Evolutionary conservation across 2,329 filamentous ascomycete genomes (phyloP).

Genomic region (Sporothrix schenckii): DNA sequence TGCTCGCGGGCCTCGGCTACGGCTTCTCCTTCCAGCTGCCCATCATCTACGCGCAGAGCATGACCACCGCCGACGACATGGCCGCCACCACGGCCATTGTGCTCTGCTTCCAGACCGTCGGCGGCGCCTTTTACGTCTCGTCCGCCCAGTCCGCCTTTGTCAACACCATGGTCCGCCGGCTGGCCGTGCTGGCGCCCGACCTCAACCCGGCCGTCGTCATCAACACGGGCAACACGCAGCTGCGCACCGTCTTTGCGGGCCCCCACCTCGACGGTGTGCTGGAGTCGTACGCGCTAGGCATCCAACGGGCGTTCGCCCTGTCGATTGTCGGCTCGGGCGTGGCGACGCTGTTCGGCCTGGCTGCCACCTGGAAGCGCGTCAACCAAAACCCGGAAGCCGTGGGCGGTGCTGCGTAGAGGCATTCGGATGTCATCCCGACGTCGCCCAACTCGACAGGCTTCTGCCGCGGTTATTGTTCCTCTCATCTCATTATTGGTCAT

Average conservation of each 20-base stretch:
- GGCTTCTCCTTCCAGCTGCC: constrained; percentile 53
- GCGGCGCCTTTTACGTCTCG: constrained; percentile 54
- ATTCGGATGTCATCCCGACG: too few relatives aligned
- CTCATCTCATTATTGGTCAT: neutral
- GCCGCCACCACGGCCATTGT: constrained; percentile 48
- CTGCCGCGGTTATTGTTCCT: neutral
- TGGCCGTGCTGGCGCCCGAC: constrained; percentile 36
- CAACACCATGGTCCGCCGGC: constrained; percentile 42
- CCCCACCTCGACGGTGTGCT: constrained; percentile 55
- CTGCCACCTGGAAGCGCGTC: constrained; percentile 34
- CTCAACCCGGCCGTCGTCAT: constrained; percentile 39
- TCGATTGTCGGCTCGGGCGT: constrained; percentile 32
- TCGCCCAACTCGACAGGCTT: neutral
- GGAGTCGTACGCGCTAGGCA: constrained; percentile 56
- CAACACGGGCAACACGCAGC: constrained; percentile 51
- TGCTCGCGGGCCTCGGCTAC: constrained; percentile 51
- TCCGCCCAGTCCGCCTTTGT: constrained; percentile 48
- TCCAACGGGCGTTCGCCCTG: constrained; percentile 39
- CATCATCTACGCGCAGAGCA: constrained; percentile 46
- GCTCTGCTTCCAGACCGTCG: constrained; percentile 50
- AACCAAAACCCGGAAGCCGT: constrained; percentile 28
- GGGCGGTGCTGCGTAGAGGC: constrained; percentile 30
- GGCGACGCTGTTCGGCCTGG: constrained; percentile 41
- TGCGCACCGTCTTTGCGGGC: constrained; percentile 52
- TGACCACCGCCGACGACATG: constrained; percentile 44